Evolutionary conservation across 2,329 filamentous ascomycete genomes (phyloP).

Genomic region (Emmonsia crescens): DNA sequence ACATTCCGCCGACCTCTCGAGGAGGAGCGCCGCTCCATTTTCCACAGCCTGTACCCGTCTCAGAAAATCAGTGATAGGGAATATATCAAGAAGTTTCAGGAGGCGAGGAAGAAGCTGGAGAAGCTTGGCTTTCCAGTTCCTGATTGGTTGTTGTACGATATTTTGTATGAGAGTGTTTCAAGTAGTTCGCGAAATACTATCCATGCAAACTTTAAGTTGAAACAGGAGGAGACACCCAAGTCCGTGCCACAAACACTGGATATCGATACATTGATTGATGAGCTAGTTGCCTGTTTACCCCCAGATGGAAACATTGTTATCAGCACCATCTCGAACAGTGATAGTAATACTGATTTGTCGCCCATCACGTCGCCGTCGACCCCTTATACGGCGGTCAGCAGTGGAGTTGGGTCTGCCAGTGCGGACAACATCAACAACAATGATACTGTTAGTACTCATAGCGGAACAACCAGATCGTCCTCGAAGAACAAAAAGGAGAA

Average conservation of each 20-base stretch:
- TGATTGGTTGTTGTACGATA: slow-evolving; percentile 3
- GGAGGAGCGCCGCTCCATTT: slow-evolving; percentile 1
- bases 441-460: not conserved
- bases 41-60: not conserved
- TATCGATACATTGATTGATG: not conserved
- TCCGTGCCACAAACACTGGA: not conserved
- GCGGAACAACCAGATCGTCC: not conserved
- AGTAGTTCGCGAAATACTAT: not conserved
- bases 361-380: not conserved
- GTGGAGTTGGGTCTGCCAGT: not conserved
- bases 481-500: not conserved
- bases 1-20: not conserved
- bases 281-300: not conserved
- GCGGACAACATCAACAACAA: not conserved
- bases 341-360: not conserved
- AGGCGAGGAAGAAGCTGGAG: slow-evolving; percentile 2
- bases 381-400: not conserved
- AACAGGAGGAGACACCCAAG: not conserved
- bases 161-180: not conserved
- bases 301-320: not conserved
- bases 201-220: not conserved
- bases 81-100: slow-evolving; percentile 2
- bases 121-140: not conserved
- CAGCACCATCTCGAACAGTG: not conserved
- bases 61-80: not conserved